Percentiles rank a stretch among this genome's conserved stretches.
Evolutionary conservation across 164 flowering plant species (phyloP).

Genomic region (Tinospora cordifolia): DNA sequence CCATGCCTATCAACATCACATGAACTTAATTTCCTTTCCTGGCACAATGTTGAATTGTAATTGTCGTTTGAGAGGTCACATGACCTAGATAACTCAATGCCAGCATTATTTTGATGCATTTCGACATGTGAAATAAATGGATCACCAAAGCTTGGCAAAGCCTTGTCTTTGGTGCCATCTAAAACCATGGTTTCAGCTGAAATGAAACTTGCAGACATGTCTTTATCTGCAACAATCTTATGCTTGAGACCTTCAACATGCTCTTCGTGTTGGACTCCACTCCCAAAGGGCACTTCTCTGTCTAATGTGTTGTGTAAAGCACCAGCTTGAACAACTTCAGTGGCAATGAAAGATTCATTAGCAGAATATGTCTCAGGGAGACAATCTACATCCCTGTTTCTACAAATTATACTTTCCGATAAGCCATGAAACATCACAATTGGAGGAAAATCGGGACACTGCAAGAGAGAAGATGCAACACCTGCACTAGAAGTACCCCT

Average conservation of each 20-base stretch:
- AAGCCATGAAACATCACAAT: constrained; percentile 14
- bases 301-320: constrained; percentile 15
- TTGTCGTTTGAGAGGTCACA: not conserved
- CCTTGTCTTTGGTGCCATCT: constrained; percentile 8
- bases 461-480: constrained; percentile 4
- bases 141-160: constrained; percentile 8
- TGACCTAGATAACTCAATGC: constrained; percentile 1
- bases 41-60: constrained; percentile 11
- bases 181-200: constrained; percentile 12
- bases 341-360: constrained; percentile 9
- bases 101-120: constrained; percentile 12
- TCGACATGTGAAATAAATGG: constrained; percentile 14
- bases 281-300: constrained; percentile 8
- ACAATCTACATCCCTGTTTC: constrained; percentile 21
- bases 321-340: constrained; percentile 12
- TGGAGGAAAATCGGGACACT: constrained; percentile 17
- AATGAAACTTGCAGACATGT: constrained; percentile 9
- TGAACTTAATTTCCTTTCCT: constrained; percentile 10
- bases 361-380: constrained; percentile 20
- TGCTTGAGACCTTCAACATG: constrained; percentile 14
- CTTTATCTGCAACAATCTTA: constrained; percentile 8
- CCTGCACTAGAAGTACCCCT: constrained; percentile 6
- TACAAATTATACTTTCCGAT: constrained; percentile 44
- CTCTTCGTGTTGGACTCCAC: constrained; percentile 15
- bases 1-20: constrained; percentile 4